Conservation (phyloP, 1,139 yeast genomes). For the Geotrichum fermentans region DNA sequence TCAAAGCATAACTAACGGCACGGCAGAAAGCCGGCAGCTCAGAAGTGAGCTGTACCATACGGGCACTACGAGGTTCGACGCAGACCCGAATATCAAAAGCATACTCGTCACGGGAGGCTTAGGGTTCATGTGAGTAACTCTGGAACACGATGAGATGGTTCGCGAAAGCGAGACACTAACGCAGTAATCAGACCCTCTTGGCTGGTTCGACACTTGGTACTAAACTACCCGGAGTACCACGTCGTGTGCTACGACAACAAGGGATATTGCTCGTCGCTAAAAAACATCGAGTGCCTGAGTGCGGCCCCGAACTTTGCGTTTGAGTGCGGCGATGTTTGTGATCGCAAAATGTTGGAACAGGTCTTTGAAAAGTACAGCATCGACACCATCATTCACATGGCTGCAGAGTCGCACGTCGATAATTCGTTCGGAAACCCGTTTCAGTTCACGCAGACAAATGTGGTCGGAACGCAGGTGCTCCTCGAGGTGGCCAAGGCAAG, state of each 20-base stretch:
- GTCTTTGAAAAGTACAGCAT: slow-evolving; percentile 32
- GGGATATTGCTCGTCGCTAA: slow-evolving; percentile 36
- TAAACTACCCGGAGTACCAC: slow-evolving; percentile 39
- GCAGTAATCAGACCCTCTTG: slow-evolving; percentile 42
- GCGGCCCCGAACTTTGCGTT: slow-evolving; percentile 34
- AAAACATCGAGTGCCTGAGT: slow-evolving; percentile 27
- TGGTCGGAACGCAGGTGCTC: slow-evolving; percentile 48
- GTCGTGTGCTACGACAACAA: slow-evolving; percentile 50
- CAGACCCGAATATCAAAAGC: slow-evolving; percentile 25
- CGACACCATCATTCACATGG: slow-evolving; percentile 47
- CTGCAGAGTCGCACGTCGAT: slow-evolving; percentile 59
- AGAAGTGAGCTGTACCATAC: slow-evolving; percentile 1
- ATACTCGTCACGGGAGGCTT: slow-evolving; percentile 56
- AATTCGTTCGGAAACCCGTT: slow-evolving; percentile 47
- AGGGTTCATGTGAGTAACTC: slow-evolving; percentile 45
- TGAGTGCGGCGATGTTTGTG: slow-evolving; percentile 42
- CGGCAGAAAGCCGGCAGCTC: not conserved
- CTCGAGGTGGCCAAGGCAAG: slow-evolving; percentile 42
- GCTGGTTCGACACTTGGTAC: slow-evolving; percentile 43
- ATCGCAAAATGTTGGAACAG: slow-evolving; percentile 28
- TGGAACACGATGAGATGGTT: not conserved
- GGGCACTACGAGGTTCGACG: slow-evolving; percentile 24
- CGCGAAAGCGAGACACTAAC: not conserved
- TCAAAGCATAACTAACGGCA: not conserved
- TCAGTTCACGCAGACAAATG: slow-evolving; percentile 48